Evolutionary conservation across 2,329 filamentous ascomycete genomes (phyloP), one percentile per base, ranked within the genome.

Genomic region (Scedosporium aurantiacum): DNA sequence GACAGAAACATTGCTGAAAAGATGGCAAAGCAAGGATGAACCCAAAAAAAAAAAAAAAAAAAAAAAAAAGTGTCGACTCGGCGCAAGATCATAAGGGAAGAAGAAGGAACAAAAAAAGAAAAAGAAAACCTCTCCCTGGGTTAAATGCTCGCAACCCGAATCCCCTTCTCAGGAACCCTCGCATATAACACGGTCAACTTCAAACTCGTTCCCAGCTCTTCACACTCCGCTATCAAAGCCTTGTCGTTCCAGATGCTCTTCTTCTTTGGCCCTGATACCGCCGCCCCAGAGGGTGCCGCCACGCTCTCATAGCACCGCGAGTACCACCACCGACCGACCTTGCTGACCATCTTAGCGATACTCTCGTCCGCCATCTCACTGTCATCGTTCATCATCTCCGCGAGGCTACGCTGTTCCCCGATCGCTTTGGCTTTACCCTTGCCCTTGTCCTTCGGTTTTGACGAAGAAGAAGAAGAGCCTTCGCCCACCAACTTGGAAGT

Each of bases 271-370:
- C 62, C 60, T 55, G 37, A 77, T 76, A 57, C 77, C 75, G 58
- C 67, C 37, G 76, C 71, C 63, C 63, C 41, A n/a, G n/a, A n/a
- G n/a, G 65, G 63, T n/a, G 82, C 73, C 7, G 86, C 78, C 4
- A 82, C 79, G 62, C 82, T 84, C 74, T 97, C 93, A 71, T 97
- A 97, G 77, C 93, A 97, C 60, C 89, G 85, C 8, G 85, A 89
- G 74, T 96, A 97, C 94, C 94, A 99, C 91, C 93, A 97, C 52
- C 94, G 83, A 1, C 91, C 93, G 10, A 97, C 93, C 64, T 86
- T 88, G 16, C 91, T 88, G 23, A 97, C 91, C 80, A 96, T 96
- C 69, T 90, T 92, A 14, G 91, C 90, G 69, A 97, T 96, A 66
- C 85, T 87, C 69, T 91, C 90, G 66, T 96, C 91, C 23, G 88